phyloP scores from a whole-genome alignment of 1,139 yeast species.

The Hyphopichia khmerensis region DNA sequence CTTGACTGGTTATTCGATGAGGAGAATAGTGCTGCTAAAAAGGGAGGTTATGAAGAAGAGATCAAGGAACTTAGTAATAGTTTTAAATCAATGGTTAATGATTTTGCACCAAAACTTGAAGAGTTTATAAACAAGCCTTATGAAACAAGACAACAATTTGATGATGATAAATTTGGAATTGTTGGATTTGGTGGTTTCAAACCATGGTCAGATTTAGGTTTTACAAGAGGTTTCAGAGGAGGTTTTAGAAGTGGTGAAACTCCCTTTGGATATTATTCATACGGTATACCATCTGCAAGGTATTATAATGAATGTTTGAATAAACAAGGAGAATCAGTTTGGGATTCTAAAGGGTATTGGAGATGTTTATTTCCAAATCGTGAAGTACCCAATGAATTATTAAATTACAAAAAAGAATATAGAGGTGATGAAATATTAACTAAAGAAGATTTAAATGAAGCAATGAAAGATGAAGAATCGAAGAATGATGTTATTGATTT shows the following conservation, averaged over 20 bases:
- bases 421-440: conserved; percentile 38
- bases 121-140: conserved; percentile 4
- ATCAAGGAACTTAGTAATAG: conserved; percentile 3
- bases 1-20: conserved; percentile 15
- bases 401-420: conserved; percentile 26
- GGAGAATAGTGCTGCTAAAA: background rate
- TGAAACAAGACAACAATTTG: background rate
- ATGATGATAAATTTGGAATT: no score
- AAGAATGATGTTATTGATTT: conserved; percentile 28
- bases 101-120: conserved; percentile 1
- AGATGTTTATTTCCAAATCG: conserved; percentile 76
- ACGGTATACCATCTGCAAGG: conserved; percentile 60
- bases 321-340: conserved; percentile 65
- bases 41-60: background rate
- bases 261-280: conserved; percentile 53
- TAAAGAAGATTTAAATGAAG: conserved; percentile 47
- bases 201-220: no score
- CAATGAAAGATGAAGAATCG: conserved; percentile 13
- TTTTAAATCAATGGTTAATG: background rate
- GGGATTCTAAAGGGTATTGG: conserved; percentile 86
- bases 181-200: no score
- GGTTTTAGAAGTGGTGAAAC: conserved; percentile 18
- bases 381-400: conserved; percentile 35
- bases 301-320: conserved; percentile 64
- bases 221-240: conserved; percentile 10